Base-by-base conservation (phyloP, 1,139 yeast genomes). In the Suhomyces yuchorum region DNA sequence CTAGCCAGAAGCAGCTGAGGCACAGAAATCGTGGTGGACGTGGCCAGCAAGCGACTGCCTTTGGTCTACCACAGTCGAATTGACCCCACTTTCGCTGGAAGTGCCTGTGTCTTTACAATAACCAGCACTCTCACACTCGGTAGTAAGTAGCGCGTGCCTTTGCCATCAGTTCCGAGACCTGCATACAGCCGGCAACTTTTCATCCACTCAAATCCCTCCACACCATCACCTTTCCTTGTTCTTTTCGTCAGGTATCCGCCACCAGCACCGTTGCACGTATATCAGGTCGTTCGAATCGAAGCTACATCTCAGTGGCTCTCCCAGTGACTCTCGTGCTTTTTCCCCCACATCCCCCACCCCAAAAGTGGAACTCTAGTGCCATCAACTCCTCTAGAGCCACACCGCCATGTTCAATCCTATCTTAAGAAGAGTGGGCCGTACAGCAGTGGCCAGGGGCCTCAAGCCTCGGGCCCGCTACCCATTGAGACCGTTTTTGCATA, bases 401-500 rank as follows among this genome's bases (percentile, higher is more conserved):
- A 17, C 4, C 8, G 32, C 33, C 42, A 47, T 47, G 50, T 33
- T 47, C 35, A 44, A 44, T 37, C 47, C 47, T 4, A 19, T 43
- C 26, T 34, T 47, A 17, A 47, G 45, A 47, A 43, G 45, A 47
- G 44, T 38, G 33, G 47, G 50, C 19, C 47, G 45, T 36, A 19
- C 42, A 19, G 33, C 41, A 34, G 46, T 53, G 48, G n/a, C 57
- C 54, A 30, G 59, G 56, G 34, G 43, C 22, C 23, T 44, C 42
- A 38, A 36, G 40, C 38, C 50, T 26, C 40, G 46, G 7, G 14
- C 44, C 26, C 55, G 62, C 45, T 60, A 59, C 42, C 64, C 63
- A 8, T 56, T 62, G 36, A 52, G 56, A 42, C 63, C 63, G 12
- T 36, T 46, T 26, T 51, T 60, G 38, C 60, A 61, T 47, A 47